A percentile compares a stretch with the other conserved stretches of the same genome.
phyloP scores from a whole-genome alignment of 176 grass and related monocot genomes.

The Zoysia japonica region DNA sequence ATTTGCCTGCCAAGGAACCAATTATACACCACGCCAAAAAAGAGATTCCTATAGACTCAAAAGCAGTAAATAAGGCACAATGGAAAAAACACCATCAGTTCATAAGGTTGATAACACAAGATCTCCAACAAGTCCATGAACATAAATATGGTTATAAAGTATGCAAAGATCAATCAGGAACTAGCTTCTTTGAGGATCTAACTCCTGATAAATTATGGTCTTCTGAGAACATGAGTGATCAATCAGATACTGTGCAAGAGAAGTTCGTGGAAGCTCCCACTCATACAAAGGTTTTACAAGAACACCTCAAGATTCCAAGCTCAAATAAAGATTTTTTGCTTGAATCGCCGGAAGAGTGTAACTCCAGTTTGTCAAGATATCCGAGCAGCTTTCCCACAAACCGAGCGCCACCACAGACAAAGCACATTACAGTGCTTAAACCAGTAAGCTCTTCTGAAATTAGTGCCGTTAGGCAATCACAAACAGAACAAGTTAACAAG shows the following conservation, averaged over 20 bases:
- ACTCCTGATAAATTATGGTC: slow-evolving; percentile 39
- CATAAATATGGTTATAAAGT: slow-evolving; percentile 65
- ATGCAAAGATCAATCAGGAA: slow-evolving; percentile 47
- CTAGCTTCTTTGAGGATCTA: slow-evolving; percentile 25
- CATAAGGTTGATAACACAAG: slow-evolving; percentile 31
- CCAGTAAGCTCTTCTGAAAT: slow-evolving; percentile 50
- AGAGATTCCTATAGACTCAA: background rate
- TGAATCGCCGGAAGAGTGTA: slow-evolving; percentile 66
- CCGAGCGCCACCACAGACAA: slow-evolving; percentile 50
- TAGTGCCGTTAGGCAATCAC: slow-evolving; percentile 26
- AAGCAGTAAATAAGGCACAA: slow-evolving; percentile 19
- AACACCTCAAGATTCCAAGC: slow-evolving; percentile 54
- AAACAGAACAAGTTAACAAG: slow-evolving; percentile 30
- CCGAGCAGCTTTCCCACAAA: slow-evolving; percentile 27
- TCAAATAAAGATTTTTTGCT: slow-evolving; percentile 80
- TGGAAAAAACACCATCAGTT: slow-evolving; percentile 26
- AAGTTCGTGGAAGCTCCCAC: slow-evolving; percentile 49
- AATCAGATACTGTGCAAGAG: slow-evolving; percentile 45
- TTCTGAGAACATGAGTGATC: slow-evolving; percentile 37
- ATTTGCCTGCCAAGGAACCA: slow-evolving; percentile 53
- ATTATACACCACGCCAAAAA: slow-evolving; percentile 27
- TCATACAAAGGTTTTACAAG: slow-evolving; percentile 57
- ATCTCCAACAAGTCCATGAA: slow-evolving; percentile 36
- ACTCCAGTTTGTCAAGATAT: slow-evolving; percentile 50
- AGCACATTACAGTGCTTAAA: slow-evolving; percentile 75